phyloP scores from a whole-genome alignment of 345 rosid species.

The Salix arbutifolia region DNA sequence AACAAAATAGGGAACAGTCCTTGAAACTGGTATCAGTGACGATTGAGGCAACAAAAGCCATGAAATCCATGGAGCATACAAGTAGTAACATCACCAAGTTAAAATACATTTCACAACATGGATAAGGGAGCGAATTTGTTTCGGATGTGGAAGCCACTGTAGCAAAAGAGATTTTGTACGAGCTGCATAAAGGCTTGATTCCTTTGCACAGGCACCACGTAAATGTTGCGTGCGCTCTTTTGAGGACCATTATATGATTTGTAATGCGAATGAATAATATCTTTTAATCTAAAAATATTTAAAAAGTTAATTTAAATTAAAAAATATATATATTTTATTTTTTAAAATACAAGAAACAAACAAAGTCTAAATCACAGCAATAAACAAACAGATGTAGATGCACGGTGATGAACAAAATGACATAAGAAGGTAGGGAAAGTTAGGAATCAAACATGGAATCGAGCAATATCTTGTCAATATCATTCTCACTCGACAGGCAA shows the following conservation, averaged over 20 bases:
- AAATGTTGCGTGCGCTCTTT: neutral
- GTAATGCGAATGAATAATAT: no score
- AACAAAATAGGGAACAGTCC: conserved; percentile 4
- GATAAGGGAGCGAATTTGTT: conserved; percentile 21
- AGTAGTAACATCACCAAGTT: conserved; percentile 46
- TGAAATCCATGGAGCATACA: conserved; percentile 63
- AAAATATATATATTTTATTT: no score
- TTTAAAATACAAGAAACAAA: no score
- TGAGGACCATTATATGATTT: neutral
- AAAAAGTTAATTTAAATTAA: no score
- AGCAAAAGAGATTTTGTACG: conserved; percentile 15
- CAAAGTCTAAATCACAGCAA: no score
- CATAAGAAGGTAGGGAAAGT: neutral
- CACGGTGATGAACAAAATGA: neutral
- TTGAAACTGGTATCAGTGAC: conserved; percentile 29
- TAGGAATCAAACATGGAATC: neutral
- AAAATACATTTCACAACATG: conserved; percentile 28
- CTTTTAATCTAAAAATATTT: no score
- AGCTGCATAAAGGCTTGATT: neutral
- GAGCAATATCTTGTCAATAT: neutral
- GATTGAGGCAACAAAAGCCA: conserved; percentile 70
- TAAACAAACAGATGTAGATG: no score
- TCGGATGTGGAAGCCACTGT: conserved; percentile 32
- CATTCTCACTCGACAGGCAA: neutral
- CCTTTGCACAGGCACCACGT: neutral